Percentiles rank a stretch among this genome's conserved stretches.
These are phyloP conservation scores for Diaporthe longicolla DNA, from an alignment of 2,329 filamentous ascomycete genomes.

Conservation along the genomic window DNA sequence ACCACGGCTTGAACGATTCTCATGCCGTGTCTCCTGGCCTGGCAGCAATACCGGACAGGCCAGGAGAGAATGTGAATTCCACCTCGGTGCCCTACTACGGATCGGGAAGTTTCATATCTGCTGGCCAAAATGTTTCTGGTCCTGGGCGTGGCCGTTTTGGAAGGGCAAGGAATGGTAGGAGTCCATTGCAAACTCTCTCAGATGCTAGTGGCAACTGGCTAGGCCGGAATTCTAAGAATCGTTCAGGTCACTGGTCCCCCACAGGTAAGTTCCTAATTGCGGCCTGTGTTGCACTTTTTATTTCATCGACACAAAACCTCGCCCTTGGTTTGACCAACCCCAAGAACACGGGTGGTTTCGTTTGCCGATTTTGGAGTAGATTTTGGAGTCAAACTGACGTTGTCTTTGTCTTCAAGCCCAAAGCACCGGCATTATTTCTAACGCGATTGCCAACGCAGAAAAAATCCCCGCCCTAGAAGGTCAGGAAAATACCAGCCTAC, in stretches of 20 bases:
- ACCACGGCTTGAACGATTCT: slow-evolving; percentile 51
- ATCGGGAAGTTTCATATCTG: slow-evolving; percentile 66
- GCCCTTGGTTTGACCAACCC: slow-evolving; percentile 12
- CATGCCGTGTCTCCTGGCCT: slow-evolving; percentile 49
- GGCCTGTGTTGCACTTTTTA: neutral
- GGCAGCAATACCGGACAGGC: slow-evolving; percentile 47
- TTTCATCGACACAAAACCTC: neutral
- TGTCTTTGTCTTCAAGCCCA: slow-evolving; percentile 56
- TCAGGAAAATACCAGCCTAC: slow-evolving; percentile 83
- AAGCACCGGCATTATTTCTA: slow-evolving; percentile 85
- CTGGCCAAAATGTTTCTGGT: slow-evolving; percentile 82
- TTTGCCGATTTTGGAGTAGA: slow-evolving; percentile 31
- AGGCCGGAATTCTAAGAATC: slow-evolving; percentile 62
- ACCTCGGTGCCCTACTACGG: slow-evolving; percentile 56
- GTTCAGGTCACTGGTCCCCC: slow-evolving; percentile 60
- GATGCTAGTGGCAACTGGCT: slow-evolving; percentile 72
- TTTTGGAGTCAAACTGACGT: slow-evolving; percentile 44
- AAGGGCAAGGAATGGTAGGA: slow-evolving; percentile 73
- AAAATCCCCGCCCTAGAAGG: slow-evolving; percentile 74
- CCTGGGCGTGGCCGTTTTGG: slow-evolving; percentile 88
- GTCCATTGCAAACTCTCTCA: slow-evolving; percentile 71
- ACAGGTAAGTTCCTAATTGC: slow-evolving; percentile 58
- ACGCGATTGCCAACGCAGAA: slow-evolving; percentile 90
- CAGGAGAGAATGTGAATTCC: slow-evolving; percentile 40
- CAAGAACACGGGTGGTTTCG: neutral